These are phyloP conservation scores for Diaporthe caulivora DNA, from an alignment of 2,329 filamentous ascomycete genomes.

Conservation along the genomic window DNA sequence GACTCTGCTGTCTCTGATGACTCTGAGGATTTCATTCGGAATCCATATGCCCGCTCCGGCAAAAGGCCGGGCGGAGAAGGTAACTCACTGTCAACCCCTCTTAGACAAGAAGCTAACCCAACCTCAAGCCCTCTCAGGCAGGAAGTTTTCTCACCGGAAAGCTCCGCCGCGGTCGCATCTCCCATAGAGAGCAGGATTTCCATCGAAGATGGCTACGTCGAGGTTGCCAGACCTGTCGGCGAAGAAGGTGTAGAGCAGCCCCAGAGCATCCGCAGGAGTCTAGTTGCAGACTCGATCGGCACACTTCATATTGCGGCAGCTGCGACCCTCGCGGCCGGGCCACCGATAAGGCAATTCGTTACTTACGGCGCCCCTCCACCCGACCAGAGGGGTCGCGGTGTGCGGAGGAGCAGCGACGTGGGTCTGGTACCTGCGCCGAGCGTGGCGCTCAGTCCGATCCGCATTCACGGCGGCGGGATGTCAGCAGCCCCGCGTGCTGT, in stretches of 20 bases:
- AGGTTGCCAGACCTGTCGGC: not conserved
- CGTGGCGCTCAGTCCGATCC: not conserved
- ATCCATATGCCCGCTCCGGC: not conserved
- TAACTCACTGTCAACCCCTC: not conserved
- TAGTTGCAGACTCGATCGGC: not conserved
- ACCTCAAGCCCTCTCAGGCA: too few species aligned
- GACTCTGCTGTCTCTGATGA: not conserved
- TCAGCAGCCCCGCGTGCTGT: not conserved
- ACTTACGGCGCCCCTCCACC: not conserved
- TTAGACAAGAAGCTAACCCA: too few species aligned
- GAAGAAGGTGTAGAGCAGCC: not conserved
- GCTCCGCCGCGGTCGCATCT: not conserved
- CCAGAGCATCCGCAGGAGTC: not conserved
- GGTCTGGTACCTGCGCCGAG: not conserved
- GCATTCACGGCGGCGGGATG: not conserved
- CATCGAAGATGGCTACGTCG: not conserved
- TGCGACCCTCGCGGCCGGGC: not conserved
- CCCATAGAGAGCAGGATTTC: too few species aligned
- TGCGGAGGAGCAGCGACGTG: not conserved
- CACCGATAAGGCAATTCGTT: not conserved
- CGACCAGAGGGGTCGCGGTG: not conserved
- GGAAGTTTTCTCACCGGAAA: not conserved
- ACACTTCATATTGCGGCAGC: not conserved
- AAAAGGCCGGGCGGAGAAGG: not conserved
- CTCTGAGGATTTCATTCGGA: not conserved